Evolutionary conservation across 768 basidiomycete species (phyloP).

Genomic region (Solioccasus polychromus): DNA sequence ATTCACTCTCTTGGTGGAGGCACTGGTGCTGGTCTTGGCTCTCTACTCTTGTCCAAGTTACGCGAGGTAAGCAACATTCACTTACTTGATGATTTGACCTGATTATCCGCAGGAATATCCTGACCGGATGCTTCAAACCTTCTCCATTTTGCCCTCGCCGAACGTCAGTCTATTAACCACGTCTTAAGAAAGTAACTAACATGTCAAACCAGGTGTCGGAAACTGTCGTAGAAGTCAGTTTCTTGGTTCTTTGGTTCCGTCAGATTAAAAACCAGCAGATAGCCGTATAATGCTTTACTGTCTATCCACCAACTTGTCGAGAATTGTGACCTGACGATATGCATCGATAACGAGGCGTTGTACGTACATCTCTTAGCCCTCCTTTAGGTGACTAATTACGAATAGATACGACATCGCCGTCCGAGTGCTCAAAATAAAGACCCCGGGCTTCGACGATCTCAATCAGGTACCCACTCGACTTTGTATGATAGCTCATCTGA

Average conservation of each 20-base stretch:
- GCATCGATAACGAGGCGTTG: constrained; percentile 87
- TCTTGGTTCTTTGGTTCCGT: not conserved
- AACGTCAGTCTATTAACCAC: constrained; percentile 36
- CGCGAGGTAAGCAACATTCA: constrained; percentile 54
- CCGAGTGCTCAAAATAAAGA: constrained; percentile 61
- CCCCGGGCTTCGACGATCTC: constrained; percentile 62
- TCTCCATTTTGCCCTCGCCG: constrained; percentile 52
- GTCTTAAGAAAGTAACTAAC: constrained; percentile 10
- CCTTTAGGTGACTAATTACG: not conserved
- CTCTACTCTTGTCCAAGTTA: constrained; percentile 75
- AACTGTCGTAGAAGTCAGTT: constrained; percentile 50
- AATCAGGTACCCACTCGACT: constrained; percentile 49
- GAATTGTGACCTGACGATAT: constrained; percentile 78
- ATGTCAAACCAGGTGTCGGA: constrained; percentile 37
- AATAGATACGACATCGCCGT: constrained; percentile 69
- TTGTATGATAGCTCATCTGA: not conserved
- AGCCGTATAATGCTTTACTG: constrained; percentile 83
- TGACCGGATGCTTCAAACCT: constrained; percentile 50
- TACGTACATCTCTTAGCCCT: constrained; percentile 33
- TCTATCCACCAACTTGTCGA: constrained; percentile 90
- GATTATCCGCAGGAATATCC: constrained; percentile 51
- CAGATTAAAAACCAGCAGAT: constrained; percentile 8
- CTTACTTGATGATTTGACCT: not conserved
- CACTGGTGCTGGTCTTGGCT: constrained; percentile 84
- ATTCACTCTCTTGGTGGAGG: constrained; percentile 91